These are phyloP conservation scores for Brasilioporus rufonigricans DNA, from an alignment of 768 basidiomycete genomes.

Conservation along the genomic window DNA sequence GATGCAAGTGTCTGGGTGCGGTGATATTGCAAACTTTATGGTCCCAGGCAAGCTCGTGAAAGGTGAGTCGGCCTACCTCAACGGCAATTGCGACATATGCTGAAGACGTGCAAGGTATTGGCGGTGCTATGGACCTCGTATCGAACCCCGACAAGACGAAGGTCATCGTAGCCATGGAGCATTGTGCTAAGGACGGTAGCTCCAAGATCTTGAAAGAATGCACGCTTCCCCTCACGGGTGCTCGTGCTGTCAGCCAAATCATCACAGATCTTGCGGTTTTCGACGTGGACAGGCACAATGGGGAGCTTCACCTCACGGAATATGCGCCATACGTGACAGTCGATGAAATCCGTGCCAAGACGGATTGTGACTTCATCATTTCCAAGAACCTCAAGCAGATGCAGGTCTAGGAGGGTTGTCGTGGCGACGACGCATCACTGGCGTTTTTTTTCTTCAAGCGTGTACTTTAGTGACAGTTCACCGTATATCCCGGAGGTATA, in stretches of 20 bases:
- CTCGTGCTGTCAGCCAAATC: constrained; percentile 81
- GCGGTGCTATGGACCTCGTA: constrained; percentile 92
- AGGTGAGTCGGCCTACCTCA: constrained; percentile 38
- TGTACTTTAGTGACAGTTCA: neutral
- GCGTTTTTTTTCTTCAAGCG: neutral
- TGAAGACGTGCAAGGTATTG: constrained; percentile 58
- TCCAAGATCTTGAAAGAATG: constrained; percentile 84
- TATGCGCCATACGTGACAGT: constrained; percentile 73
- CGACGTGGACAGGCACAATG: constrained; percentile 70
- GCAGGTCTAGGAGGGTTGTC: constrained; percentile 23
- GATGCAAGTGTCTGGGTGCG: constrained; percentile 88
- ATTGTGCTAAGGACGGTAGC: constrained; percentile 82
- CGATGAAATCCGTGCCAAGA: constrained; percentile 81
- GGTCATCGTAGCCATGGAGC: constrained; percentile 86
- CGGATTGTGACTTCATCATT: constrained; percentile 73
- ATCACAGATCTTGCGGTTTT: constrained; percentile 91
- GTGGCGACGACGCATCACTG: constrained; percentile 1
- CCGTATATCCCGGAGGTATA: neutral
- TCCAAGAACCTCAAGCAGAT: constrained; percentile 49
- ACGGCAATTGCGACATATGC: constrained; percentile 35
- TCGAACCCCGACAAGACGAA: constrained; percentile 94
- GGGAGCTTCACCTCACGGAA: constrained; percentile 71
- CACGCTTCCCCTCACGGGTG: constrained; percentile 81
- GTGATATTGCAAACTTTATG: constrained; percentile 97
- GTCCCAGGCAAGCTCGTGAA: constrained; percentile 90